Evolutionary conservation across 768 basidiomycete genomes (phyloP), one percentile per base, ranked within the genome.

Genomic region (Hemileccinum impolitum): DNA sequence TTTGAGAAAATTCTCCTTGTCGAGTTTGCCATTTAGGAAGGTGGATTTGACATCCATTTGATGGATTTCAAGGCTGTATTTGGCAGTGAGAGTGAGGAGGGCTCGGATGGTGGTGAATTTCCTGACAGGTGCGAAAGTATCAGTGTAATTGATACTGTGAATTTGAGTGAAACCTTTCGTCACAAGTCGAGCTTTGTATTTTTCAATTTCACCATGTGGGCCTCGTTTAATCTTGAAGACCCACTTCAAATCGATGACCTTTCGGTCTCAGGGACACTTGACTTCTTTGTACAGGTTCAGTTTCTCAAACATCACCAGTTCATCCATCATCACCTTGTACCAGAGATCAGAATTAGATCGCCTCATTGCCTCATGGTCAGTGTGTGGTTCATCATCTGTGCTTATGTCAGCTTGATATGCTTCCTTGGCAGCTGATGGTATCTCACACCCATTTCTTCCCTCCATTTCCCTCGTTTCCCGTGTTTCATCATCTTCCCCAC

Each of bases 101-200:
- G 11, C 15, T 6, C 14, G 7, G 12, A 46, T 38, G 5, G 45
- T 38, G 0, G 17, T 1, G 3, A 38, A 30, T 12, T 31, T 38
- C 1, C 15, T 12, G 6, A 39, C 19, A 2, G 45, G 37, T 0
- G 15, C 26, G 6, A 47, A 47, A 1, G 17, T 73, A 12, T 70
- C 64, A 8, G 40, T 45, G 45, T 62, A 75, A 41, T 75, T 68
- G 9, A 70, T 23, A 1, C 74, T 71, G 5, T 61, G 63, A 9
- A 55, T 36, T 36, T 70, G 67, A 1, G 48, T 54, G 49, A 50
- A 69, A 0, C 75, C 70, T 46, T 71, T 60, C 0, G 69, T 70
- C 4, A 76, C 72, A 1, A 77, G 60, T 1, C 66, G 55, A 1
- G 68, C 73, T 54, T 77, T 76, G 63, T 69, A 66, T 0, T 60